Base-by-base conservation (phyloP, 1,284 basidiomycete genomes). In the Sutorius eximius region DNA sequence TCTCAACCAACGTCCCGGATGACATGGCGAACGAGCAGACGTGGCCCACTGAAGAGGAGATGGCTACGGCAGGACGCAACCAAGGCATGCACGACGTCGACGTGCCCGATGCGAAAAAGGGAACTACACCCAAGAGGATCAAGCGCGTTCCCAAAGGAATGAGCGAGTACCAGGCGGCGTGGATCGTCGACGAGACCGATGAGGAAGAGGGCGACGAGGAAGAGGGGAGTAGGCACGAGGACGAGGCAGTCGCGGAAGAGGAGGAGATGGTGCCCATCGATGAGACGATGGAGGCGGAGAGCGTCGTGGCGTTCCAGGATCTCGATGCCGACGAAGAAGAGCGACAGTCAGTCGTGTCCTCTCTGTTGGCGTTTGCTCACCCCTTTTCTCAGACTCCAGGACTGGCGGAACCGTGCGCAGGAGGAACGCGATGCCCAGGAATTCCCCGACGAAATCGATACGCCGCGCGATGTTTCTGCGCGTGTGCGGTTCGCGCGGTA, bases 391-490 rank as follows among this genome's bases (percentile, higher is more conserved):
- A 93, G 91, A 65, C 75, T 93, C 43, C 77, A 81, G 55, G 78
- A 77, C 3, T 94, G 90, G 86, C 78, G 83, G 51, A 80, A 78
- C 58, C 81, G 85, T 57, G 75, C 81, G 63, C 82, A 81, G 56
- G 86, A 87, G 69, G 89, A 93, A 62, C 81, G 85, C 48, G 87
- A 91, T 47, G 92, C 98, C 62, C 74, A 86, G 24, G 78, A 84
- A 20, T 99, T 98, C 74, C 97, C 96, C 0, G 96, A 99, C 68
- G 96, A 99, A 71, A 82, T 98, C n/a, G 96, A 99, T 64, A 99
- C 97, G 0, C 97, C 96, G 0, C 82, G 89, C 58, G 89, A 97
- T 59, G 77, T 91, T n/a, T 74, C 91, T 0, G 96, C 95, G 0
- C 78, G 84, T 12, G 82, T 82, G n/a, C 83, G 97, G 6, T 98